Evolutionary conservation across 2,329 filamentous ascomycete species (phyloP).

Genomic region (Beauveria australis): DNA sequence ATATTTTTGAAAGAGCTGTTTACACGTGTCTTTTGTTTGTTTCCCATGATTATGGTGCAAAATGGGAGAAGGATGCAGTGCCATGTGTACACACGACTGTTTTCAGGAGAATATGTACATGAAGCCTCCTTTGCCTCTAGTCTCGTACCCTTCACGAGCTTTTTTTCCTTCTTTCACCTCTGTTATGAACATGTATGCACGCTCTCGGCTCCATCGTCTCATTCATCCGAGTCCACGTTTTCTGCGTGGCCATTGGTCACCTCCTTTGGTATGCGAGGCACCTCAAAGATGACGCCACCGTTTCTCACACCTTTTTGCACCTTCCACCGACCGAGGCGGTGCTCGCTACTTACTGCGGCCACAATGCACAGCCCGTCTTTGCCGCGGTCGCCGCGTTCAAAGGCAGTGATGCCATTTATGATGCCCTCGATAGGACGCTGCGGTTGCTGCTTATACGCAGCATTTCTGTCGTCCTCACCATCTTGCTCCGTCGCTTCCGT

Average conservation of each 20-base stretch:
- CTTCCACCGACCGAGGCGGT: conserved; percentile 78
- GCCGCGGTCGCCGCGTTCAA: conserved; percentile 73
- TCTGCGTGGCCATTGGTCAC: conserved; percentile 8
- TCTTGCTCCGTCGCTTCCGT: conserved; percentile 11
- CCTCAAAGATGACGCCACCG: conserved; percentile 80
- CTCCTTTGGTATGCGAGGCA: conserved; percentile 43
- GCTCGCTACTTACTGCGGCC: conserved; percentile 79
- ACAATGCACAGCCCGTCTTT: conserved; percentile 74
- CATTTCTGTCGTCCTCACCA: conserved; percentile 22
- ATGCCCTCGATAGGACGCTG: conserved; percentile 55
- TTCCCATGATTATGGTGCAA: too few relatives aligned
- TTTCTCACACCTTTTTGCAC: conserved; percentile 59
- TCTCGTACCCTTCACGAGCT: too few relatives aligned
- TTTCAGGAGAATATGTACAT: neutral
- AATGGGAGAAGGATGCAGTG: too few relatives aligned
- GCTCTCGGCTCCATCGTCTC: conserved; percentile 11
- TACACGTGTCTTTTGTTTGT: too few relatives aligned
- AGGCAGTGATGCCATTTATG: conserved; percentile 80
- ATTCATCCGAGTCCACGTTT: conserved; percentile 27
- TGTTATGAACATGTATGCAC: neutral
- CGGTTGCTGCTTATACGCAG: conserved; percentile 16
- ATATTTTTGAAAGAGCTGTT: too few relatives aligned
- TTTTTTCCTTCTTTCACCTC: neutral
- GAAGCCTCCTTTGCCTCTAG: neutral
- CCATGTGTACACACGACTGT: neutral